Evolutionary conservation across 2,329 filamentous ascomycete genomes (phyloP).

Genomic region (Dryadomyces quercivorus): DNA sequence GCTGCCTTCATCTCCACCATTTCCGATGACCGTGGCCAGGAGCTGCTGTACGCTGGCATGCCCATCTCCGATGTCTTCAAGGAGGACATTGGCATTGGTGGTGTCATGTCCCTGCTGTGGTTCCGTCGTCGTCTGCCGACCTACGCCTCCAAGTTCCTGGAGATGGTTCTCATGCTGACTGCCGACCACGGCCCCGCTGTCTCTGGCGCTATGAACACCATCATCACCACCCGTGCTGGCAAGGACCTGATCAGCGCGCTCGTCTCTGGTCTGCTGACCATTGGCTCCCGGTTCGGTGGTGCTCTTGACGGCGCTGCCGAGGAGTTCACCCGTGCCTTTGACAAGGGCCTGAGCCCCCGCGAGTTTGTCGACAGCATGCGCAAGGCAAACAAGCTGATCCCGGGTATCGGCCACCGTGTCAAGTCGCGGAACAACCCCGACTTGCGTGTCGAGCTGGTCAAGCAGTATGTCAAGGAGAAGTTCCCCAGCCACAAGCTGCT

Average conservation of each 20-base stretch:
- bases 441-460: conserved; percentile 97
- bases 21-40: conserved; percentile 98
- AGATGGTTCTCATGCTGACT: conserved; percentile 99
- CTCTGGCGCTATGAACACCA: conserved; percentile 99
- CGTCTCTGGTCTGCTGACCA: conserved; percentile 93
- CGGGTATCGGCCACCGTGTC: conserved; percentile 97
- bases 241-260: conserved; percentile 96
- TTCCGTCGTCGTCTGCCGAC: conserved; percentile 94
- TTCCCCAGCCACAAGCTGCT: conserved; percentile 98
- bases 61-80: conserved; percentile 99
- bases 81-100: conserved; percentile 97
- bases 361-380: conserved; percentile 99
- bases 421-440: conserved; percentile 99
- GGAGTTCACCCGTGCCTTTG: conserved; percentile 96
- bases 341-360: conserved; percentile 95
- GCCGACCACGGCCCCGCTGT: conserved; percentile 98
- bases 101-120: conserved; percentile 99
- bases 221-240: conserved; percentile 97
- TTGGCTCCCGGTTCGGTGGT: conserved; percentile 96
- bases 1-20: conserved; percentile 99
- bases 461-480: conserved; percentile 95
- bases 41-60: conserved; percentile 97
- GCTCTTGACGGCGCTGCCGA: conserved; percentile 94
- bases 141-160: conserved; percentile 97
- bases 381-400: conserved; percentile 99